Conservation (phyloP, 2,329 filamentous ascomycete species). For the Pseudogymnoascus sp. region DNA sequence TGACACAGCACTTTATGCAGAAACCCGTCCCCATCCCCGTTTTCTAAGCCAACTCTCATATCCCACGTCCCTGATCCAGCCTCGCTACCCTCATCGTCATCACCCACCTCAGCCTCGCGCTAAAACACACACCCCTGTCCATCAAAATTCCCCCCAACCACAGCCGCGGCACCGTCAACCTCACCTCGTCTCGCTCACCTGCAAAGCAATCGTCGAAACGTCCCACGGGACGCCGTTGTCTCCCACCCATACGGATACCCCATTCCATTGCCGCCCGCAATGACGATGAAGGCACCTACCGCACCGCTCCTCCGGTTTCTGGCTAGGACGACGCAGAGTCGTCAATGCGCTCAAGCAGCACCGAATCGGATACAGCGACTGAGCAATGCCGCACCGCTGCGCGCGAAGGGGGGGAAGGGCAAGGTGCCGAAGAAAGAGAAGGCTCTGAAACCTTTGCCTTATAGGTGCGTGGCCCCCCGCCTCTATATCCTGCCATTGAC, state of each 20-base stretch:
- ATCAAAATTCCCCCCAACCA: neutral
- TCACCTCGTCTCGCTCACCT: neutral
- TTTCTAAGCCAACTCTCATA: neutral
- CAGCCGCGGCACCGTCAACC: neutral
- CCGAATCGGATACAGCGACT: neutral
- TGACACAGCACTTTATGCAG: neutral
- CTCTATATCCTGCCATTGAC: no score
- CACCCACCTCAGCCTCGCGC: neutral
- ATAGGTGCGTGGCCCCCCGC: slow-evolving; percentile 1
- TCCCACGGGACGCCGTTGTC: neutral
- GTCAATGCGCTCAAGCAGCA: neutral
- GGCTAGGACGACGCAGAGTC: neutral
- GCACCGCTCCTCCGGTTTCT: neutral
- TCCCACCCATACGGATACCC: no score
- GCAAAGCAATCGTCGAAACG: neutral
- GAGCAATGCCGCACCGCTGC: neutral
- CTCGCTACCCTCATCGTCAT: neutral
- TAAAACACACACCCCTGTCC: neutral
- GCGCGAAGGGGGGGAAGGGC: neutral
- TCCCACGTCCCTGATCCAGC: neutral
- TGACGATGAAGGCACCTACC: neutral
- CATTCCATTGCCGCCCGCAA: neutral
- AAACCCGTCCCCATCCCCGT: neutral
- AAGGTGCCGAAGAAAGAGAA: neutral
- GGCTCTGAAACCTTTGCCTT: neutral